Base-by-base conservation (phyloP, 495 filamentous ascomycete genomes). In the Penicillium paxilli region DNA sequence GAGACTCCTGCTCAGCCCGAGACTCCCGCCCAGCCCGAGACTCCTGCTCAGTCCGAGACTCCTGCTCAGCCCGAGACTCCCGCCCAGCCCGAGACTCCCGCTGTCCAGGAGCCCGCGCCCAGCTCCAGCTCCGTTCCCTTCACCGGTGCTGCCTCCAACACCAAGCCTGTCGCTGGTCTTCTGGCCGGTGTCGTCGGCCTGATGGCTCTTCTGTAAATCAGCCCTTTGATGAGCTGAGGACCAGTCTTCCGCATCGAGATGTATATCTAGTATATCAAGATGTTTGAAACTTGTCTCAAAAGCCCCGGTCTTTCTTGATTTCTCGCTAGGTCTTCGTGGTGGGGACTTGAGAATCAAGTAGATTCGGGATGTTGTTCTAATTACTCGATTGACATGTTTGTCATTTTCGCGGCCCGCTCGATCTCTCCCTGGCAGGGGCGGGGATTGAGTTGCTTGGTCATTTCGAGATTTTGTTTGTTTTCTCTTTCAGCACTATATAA, bases 201-300 rank as follows among this genome's bases (percentile, higher is more conserved):
- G 54, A 73, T 76, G 69, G 68, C 65, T 56, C 53, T 76, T 42
- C 65, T 76, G 52, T 76, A 73, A 67, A 67, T 52, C 44, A 52
- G 52, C 54, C 6, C 17, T 28, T 26, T 42, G 5, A 12, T 12
- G 48, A 54, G 33, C 8, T 23, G 5, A 52, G 17, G 6, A 3
- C 19, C 20, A n/a, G n/a, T 22, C 5, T 32, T 54, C 48, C 44
- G 25, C 37, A 41, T 37, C 14, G 30, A 7, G n/a, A 40, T 48
- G 44, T 33, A 33, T n/a, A n/a, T n/a, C n/a, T n/a, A n/a, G n/a
- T n/a, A n/a, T n/a, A n/a, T n/a, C n/a, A n/a, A n/a, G n/a, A n/a
- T n/a, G n/a, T n/a, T n/a, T n/a, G n/a, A n/a, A 17, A 21, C 7
- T 20, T 56, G 7, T 25, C n/a, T 41, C 12, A 12, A 50, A n/a